Conservation (phyloP, 1,139 yeast genomes). For the Candida tetrigidarum region DNA sequence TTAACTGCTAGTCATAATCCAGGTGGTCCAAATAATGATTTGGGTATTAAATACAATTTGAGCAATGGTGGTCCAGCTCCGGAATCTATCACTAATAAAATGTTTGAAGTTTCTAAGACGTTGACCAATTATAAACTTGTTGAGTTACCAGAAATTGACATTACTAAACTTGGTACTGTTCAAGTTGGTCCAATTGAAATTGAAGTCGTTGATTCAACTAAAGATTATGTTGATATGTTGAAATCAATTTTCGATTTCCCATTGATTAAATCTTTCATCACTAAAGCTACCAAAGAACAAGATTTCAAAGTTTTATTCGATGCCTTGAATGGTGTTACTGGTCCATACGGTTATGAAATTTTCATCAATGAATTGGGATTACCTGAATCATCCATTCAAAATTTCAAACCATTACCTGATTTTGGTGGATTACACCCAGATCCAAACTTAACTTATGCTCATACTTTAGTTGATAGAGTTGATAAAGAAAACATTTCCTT, state of each 20-base stretch:
- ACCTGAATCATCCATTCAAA: constrained; percentile 72
- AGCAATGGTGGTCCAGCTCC: constrained; percentile 99
- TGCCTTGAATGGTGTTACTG: constrained; percentile 94
- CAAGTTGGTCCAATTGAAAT: constrained; percentile 61
- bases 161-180: constrained; percentile 58
- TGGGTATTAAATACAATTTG: constrained; percentile 95
- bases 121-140: constrained; percentile 63
- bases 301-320: constrained; percentile 82
- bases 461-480: constrained; percentile 81
- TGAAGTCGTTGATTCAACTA: constrained; percentile 83
- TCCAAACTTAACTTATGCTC: constrained; percentile 95
- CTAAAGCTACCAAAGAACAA: constrained; percentile 42
- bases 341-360: constrained; percentile 90
- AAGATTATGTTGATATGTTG: constrained; percentile 76
- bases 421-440: constrained; percentile 99
- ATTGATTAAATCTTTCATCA: constrained; percentile 73
- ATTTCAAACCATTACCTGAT: constrained; percentile 79
- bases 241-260: constrained; percentile 89
- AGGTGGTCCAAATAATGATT: constrained; percentile 94
- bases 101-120: constrained; percentile 68
- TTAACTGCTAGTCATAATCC: constrained; percentile 98
- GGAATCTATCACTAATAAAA: constrained; percentile 87
- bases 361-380: constrained; percentile 87
- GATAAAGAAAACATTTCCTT: constrained; percentile 81
- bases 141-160: constrained; percentile 63